Evolutionary conservation across 2,329 filamentous ascomycete genomes (phyloP), one percentile per base, ranked within the genome.

Genomic region (Fusarium sp.): DNA sequence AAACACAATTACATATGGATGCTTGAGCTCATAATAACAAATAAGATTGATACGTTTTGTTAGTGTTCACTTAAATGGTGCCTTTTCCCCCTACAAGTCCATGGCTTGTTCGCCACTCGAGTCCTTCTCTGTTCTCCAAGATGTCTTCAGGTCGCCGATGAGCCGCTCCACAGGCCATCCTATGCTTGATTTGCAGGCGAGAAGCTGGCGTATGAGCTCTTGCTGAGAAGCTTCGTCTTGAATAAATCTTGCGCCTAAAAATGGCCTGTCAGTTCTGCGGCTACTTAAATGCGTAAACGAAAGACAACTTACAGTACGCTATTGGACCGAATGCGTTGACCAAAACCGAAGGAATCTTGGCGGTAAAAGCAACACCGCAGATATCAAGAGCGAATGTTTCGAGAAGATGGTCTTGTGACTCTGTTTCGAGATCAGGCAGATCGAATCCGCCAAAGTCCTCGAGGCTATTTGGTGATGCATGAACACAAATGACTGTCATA

Each of bases 301-400:
- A 7, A 7, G 26, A 22, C 5, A 7, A 75, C 80, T 73, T 68
- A 84, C 83, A 84, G 52, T 80, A 84, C 3, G 80, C 76, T 28
- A 85, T 83, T 15, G 83, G 83, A 0, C 83, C 84, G 66, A 85
- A 85, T 5, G 81, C 76, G 60, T 85, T 85, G 6, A 85, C 81
- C 7, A 83, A 73, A 3, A 84, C 82, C 1, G 83, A 70, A 0
- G 80, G 74, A 7, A 76, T 80, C 7, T 80, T 79, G n/a, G 80
- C 75, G 0, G 82, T 82, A 46, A 84, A 82, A 0, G 83, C 80
- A 14, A 84, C 76, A 3, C 82, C 82, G 54, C 82, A 84, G 3
- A 85, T 76, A 4, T 81, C 75, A 0, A 78, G 66, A 1, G 82
- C 81, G 15, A 78, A 73, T 0, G 57, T 51, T 13, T 81, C 77